Percentiles rank a stretch among this genome's conserved stretches.
phyloP scores from a whole-genome alignment of 2,329 filamentous ascomycete genomes.

The Sordariomycetes sp. region DNA sequence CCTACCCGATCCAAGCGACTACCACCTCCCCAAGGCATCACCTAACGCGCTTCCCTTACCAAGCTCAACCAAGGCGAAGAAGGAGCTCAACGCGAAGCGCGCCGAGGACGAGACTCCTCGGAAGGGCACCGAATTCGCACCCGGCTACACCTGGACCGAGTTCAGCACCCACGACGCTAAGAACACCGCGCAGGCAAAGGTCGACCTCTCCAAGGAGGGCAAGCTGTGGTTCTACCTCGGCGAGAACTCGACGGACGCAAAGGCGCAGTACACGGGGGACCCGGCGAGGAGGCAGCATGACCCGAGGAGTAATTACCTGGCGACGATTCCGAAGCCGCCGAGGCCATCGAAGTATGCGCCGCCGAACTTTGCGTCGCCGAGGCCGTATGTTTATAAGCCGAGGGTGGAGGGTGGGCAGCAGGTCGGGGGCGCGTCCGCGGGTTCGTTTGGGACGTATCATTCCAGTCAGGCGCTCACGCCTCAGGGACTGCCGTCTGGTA shows the following conservation, averaged over 20 bases:
- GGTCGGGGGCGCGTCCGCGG: not conserved
- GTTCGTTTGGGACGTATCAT: not conserved
- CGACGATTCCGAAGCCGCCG: conserved; percentile 46
- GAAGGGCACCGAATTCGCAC: conserved; percentile 53
- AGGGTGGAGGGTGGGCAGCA: not conserved
- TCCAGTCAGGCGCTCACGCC: not conserved
- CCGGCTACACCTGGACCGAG: conserved; percentile 63
- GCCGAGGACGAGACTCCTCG: conserved; percentile 47
- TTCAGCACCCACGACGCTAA: conserved; percentile 51
- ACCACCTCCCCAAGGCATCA: conserved; percentile 61
- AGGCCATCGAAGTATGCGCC: conserved; percentile 16
- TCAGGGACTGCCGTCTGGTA: not conserved
- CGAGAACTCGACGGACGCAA: conserved; percentile 75
- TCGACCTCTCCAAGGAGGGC: conserved; percentile 59
- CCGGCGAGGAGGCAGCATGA: conserved; percentile 46
- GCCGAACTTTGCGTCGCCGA: not conserved
- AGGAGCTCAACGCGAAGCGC: conserved; percentile 55
- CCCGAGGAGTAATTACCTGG: conserved; percentile 57
- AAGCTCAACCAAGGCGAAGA: conserved; percentile 44
- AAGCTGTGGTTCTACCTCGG: conserved; percentile 86
- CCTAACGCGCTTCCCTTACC: conserved; percentile 60
- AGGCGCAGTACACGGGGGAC: conserved; percentile 82
- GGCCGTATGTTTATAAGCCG: conserved; percentile 1
- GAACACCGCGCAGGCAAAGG: conserved; percentile 41
- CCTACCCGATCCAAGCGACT: conserved; percentile 58